phyloP scores from a whole-genome alignment of 345 rosid species.

The Citrus sinensis region DNA sequence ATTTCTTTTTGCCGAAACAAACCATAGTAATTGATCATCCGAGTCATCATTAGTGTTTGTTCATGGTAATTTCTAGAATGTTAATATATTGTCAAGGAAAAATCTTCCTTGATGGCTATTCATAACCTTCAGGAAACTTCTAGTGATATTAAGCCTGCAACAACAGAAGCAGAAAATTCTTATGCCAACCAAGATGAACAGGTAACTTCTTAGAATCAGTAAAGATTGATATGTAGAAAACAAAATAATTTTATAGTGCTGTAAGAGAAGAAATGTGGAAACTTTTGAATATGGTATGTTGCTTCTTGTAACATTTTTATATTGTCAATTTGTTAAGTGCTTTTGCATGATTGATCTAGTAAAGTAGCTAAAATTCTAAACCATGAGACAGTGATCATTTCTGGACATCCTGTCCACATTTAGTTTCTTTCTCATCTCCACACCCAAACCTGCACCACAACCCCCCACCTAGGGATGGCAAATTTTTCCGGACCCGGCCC shows the following conservation, averaged over 20 bases:
- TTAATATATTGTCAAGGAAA: neutral
- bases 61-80: neutral
- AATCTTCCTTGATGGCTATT: neutral
- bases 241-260: neutral
- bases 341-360: neutral
- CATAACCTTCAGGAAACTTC: conserved; percentile 28
- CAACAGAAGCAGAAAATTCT: conserved; percentile 27
- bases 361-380: neutral
- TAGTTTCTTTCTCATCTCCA: neutral
- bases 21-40: neutral
- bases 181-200: conserved; percentile 32
- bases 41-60: neutral
- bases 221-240: neutral
- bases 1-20: neutral
- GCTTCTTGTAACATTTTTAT: neutral
- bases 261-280: neutral
- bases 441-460: neutral
- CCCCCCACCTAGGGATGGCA: too few relatives aligned
- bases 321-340: neutral
- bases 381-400: neutral
- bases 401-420: neutral
- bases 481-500: too few relatives aligned
- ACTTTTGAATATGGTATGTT: neutral
- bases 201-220: conserved; percentile 26
- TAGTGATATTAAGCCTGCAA: conserved; percentile 35